Base-by-base conservation (phyloP, 2,329 filamentous ascomycete species). In the Cryphonectria parasitica region DNA sequence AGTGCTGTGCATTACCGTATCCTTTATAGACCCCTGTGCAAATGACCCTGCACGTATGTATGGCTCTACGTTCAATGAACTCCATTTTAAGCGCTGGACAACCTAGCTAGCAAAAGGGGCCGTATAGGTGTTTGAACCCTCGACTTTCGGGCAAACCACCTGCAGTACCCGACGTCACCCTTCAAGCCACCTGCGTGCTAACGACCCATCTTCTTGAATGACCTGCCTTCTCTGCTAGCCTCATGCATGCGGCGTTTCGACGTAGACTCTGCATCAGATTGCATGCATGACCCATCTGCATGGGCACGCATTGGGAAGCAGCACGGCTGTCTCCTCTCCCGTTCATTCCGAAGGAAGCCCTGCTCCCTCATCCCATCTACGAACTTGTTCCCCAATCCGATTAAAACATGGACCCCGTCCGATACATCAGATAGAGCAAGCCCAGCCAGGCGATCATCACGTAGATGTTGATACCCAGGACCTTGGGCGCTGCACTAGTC, bases 351-450 rank as follows among this genome's bases (percentile, higher is more conserved):
- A n/a, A 31, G 17, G 28, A 61, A 61, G 25, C 25, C n/a, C 11
- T 28, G 11, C 5, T 34, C 15, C 34, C 58, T 22, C 34, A 39
- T 22, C 19, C 58, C 19, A 22, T 8, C 34, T 39, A 34, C 58
- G 39, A n/a, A 13, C 7, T 34, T 25, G 13, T 39, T 34, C n/a
- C 31, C 52, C 13, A 10, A 15, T 15, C n/a, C 31, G 1, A 17
- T 62, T 39, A 70, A 49, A 69, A 69, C 65, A 71, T 39, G 13
- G 69, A 71, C 8, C 69, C 69, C 25, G 69, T 71, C 61, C 49
- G 67, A 28, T 64, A 71, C 69, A 71, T 71, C 17, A 71, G 34
- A 39, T 71, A 71, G 28, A 71, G n/a, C 28, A 71, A 56, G 4
- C 10, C 69, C 31, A 71, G 36, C 69, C 69, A 71, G 22, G 34